These are phyloP conservation scores for Chamaecyparis obtusa DNA, from an alignment of 75 land plant species.

Conservation along the genomic window DNA sequence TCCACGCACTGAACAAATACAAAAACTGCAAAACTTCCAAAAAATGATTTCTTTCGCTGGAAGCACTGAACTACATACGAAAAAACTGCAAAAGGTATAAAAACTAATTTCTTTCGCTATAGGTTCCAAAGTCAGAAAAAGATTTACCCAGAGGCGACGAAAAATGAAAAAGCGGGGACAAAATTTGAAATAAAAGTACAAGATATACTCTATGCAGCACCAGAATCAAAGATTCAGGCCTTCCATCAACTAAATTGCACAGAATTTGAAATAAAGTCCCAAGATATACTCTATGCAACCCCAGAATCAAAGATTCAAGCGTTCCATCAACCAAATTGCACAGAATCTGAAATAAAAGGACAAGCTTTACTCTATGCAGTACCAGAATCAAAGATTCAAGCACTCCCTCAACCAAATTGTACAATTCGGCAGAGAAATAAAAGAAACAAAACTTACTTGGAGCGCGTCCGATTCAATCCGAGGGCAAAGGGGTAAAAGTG, in stretches of 20 bases:
- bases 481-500: background rate
- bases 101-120: background rate
- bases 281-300: background rate
- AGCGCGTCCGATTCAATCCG: conserved; percentile 8
- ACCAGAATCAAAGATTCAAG: background rate
- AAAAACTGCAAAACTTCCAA: background rate
- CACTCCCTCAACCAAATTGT: background rate
- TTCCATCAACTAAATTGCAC: background rate
- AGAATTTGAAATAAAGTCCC: background rate
- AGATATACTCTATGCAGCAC: background rate
- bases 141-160: background rate
- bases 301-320: background rate
- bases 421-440: background rate
- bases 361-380: background rate
- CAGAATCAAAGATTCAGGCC: background rate
- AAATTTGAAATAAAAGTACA: background rate
- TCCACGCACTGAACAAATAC: background rate
- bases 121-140: background rate
- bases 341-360: background rate
- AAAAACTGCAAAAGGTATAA: background rate
- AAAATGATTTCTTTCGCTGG: background rate
- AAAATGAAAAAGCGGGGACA: background rate
- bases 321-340: background rate
- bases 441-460: background rate
- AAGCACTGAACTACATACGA: background rate